phyloP scores from a whole-genome alignment of 1,284 basidiomycete species.

The Heterobasidion occidentale region DNA sequence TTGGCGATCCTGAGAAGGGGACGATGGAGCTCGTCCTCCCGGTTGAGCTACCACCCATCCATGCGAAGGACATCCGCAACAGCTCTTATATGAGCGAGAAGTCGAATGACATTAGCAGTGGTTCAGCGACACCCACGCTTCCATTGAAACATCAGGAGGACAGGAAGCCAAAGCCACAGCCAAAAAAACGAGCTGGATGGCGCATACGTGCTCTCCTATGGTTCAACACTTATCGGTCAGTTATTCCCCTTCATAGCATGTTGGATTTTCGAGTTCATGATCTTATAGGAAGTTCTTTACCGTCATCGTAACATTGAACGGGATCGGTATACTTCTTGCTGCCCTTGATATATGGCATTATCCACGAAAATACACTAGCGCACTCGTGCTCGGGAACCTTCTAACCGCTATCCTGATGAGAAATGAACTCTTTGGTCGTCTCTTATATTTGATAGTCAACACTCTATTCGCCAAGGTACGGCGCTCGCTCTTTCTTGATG shows the following conservation, averaged over 20 bases:
- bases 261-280: neutral
- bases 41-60: neutral
- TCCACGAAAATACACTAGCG: conserved; percentile 48
- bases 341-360: conserved; percentile 47
- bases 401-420: conserved; percentile 31
- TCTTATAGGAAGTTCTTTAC: conserved; percentile 50
- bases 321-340: conserved; percentile 41
- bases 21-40: conserved; percentile 16
- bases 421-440: conserved; percentile 53
- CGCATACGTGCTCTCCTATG: conserved; percentile 50
- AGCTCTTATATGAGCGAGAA: neutral
- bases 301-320: conserved; percentile 42
- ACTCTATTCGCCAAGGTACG: conserved; percentile 54
- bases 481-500: neutral
- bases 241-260: conserved; percentile 4
- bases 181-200: conserved; percentile 22
- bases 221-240: conserved; percentile 60
- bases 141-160: neutral
- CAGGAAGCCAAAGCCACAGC: conserved; percentile 7
- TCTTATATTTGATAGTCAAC: conserved; percentile 50
- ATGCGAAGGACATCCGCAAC: neutral
- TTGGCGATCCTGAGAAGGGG: conserved; percentile 23
- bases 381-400: conserved; percentile 49
- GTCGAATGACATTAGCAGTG: neutral
- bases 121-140: neutral